Base-by-base conservation (phyloP, 805 yeast species). In the Ascoidea tarda region DNA sequence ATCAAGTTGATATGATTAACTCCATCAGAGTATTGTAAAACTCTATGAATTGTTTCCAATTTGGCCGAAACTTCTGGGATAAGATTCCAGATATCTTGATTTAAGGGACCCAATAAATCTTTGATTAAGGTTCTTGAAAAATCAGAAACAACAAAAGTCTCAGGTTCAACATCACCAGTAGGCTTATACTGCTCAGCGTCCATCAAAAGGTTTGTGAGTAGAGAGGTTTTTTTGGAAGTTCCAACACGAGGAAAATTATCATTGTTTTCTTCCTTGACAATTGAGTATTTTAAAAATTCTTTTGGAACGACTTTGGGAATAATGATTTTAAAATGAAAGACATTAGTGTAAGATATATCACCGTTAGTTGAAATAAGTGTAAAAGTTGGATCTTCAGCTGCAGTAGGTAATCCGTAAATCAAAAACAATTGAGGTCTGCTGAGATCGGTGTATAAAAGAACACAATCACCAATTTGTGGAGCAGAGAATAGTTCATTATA, bases 391-490 rank as follows among this genome's bases (percentile, higher is more conserved):
- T 80, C 82, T 16, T 68, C 67, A 2, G 75, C 61, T 5, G 67
- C 62, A 5, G 61, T 57, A 0, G 90, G 90, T 32, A 77, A 63
- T 32, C 71, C 75, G 1, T 74, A 79, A 42, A 84, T 73, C 50
- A 82, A 75, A 32, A 77, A 75, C 16, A 82, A 65, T 50, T 72
- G 74, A 4, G 74, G 66, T 46, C 70, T 71, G 50, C 73, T 67
- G 49, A 71, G 60, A 5, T 64, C 69, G 1, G 68, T 64, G 12
- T 69, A 66, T 16, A 82, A 61, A 16, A 79, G 75, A 4, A 82
- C 88, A 49, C 82, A 66, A 63, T 84, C 90, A 49, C 91, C 90
- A 3, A 79, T 67, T 6, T 68, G 57, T 14, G 79, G 14, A 38
- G 8, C 14, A 38, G 8, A 8, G 8, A 38, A 38, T 10, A 38